phyloP scores from a whole-genome alignment of 2,329 filamentous ascomycete genomes.

The Chrysosporium keratinophilum region DNA sequence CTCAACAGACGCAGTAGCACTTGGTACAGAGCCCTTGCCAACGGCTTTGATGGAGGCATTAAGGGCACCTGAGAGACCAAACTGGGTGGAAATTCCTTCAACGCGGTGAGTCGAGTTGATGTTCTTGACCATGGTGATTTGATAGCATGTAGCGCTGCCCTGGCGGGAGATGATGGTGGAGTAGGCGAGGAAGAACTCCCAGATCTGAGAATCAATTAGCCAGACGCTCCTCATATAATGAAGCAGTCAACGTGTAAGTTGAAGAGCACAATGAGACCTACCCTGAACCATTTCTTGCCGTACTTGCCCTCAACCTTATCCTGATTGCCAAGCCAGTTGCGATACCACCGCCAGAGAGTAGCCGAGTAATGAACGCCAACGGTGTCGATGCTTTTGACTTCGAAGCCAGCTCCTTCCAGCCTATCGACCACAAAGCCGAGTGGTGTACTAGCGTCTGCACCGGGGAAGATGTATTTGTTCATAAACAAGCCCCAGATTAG shows the following conservation, averaged over 20 bases:
- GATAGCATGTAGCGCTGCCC: conserved; percentile 74
- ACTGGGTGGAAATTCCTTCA: conserved; percentile 61
- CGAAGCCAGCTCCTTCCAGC: conserved; percentile 77
- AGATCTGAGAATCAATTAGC: conserved; percentile 48
- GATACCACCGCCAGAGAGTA: conserved; percentile 95
- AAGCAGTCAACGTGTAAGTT: conserved; percentile 3
- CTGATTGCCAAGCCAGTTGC: conserved; percentile 91
- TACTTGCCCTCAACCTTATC: conserved; percentile 94
- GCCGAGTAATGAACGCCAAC: conserved; percentile 95
- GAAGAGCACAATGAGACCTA: conserved; percentile 42
- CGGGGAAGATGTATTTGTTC: conserved; percentile 99
- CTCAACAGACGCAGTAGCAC: conserved; percentile 4
- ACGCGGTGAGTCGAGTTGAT: conserved; percentile 76
- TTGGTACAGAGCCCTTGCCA: conserved; percentile 23
- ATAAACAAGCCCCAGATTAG: conserved; percentile 97
- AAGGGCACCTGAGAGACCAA: conserved; percentile 57
- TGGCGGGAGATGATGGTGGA: conserved; percentile 76
- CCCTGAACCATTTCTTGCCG: conserved; percentile 87
- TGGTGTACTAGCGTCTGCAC: conserved; percentile 88
- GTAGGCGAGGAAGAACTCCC: conserved; percentile 83
- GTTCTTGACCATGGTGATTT: conserved; percentile 81
- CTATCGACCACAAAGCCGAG: conserved; percentile 77
- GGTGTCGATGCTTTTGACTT: conserved; percentile 85
- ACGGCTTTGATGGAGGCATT: conserved; percentile 33
- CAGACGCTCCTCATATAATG: background rate